Conservation (phyloP, 2,329 filamentous ascomycete genomes). For the Ophiostoma montium region DNA sequence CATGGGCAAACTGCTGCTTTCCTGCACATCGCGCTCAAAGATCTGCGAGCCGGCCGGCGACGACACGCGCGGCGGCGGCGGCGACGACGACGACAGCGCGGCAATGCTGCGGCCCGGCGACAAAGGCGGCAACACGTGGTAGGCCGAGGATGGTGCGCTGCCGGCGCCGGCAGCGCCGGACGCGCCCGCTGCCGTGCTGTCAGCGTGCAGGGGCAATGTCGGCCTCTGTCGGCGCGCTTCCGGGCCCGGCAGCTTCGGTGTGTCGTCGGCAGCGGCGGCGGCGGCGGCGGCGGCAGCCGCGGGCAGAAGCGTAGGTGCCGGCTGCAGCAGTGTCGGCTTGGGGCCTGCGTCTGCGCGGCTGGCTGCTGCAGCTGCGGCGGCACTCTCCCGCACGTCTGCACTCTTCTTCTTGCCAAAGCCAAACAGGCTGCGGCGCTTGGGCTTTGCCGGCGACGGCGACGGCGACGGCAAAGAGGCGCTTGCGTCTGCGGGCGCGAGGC, state of each 20-base stretch:
- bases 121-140: constrained; percentile 37
- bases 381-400: constrained; percentile 14
- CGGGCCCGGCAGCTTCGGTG: constrained; percentile 21
- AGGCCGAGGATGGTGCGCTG: neutral
- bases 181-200: constrained; percentile 16
- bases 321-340: constrained; percentile 7
- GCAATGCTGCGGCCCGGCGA: constrained; percentile 46
- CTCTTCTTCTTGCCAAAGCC: constrained; percentile 27
- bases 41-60: constrained; percentile 72
- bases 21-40: constrained; percentile 91
- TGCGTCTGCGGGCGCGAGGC: too few relatives aligned
- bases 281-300: too few relatives aligned
- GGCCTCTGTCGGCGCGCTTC: constrained; percentile 21
- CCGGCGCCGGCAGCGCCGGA: constrained; percentile 20
- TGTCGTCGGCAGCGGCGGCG: too few relatives aligned
- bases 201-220: constrained; percentile 21
- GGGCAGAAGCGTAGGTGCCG: too few relatives aligned
- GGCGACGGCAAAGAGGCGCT: neutral
- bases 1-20: constrained; percentile 31
- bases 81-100: constrained; percentile 52
- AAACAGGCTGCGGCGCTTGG: constrained; percentile 21
- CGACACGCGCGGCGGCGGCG: constrained; percentile 58
- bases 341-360: neutral
- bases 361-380: neutral
- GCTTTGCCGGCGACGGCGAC: constrained; percentile 20